Percentiles rank a stretch among this genome's conserved stretches.
Conservation (phyloP, 768 basidiomycete species). For the Auriculariales sp. region DNA sequence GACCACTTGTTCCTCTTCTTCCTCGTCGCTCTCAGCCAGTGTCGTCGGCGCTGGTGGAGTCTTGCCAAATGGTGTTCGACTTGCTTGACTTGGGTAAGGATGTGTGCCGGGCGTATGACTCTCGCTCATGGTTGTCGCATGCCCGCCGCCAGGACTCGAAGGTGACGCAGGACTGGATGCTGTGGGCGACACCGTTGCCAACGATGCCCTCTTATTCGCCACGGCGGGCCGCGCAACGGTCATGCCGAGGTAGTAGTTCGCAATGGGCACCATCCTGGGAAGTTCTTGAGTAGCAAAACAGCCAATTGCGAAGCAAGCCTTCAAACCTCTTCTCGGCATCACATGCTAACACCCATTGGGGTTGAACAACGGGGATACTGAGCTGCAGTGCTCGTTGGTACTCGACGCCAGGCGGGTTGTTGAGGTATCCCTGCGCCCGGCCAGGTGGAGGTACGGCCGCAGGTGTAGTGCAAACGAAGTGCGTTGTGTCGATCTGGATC, state of each 20-base stretch:
- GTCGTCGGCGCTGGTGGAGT: slow-evolving; percentile 7
- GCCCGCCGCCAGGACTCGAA: too few species aligned
- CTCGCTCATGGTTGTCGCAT: neutral
- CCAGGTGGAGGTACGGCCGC: slow-evolving; percentile 24
- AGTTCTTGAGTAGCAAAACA: neutral
- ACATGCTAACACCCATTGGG: slow-evolving; percentile 89
- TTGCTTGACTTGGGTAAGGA: neutral
- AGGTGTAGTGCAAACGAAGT: slow-evolving; percentile 92
- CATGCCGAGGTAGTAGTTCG: slow-evolving; percentile 65
- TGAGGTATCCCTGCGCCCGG: slow-evolving; percentile 39
- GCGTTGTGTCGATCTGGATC: slow-evolving; percentile 95
- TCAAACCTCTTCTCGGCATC: slow-evolving; percentile 76
- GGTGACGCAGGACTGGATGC: too few species aligned
- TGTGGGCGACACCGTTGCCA: slow-evolving; percentile 39
- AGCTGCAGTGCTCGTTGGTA: slow-evolving; percentile 92
- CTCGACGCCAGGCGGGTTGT: slow-evolving; percentile 60
- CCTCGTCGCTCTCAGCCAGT: slow-evolving; percentile 7
- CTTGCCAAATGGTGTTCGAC: neutral
- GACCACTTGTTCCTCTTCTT: slow-evolving; percentile 7
- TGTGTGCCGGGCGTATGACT: slow-evolving; percentile 1
- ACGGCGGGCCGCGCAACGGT: slow-evolving; percentile 25
- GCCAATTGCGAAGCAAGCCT: slow-evolving; percentile 13
- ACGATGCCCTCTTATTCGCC: slow-evolving; percentile 52
- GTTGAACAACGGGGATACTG: slow-evolving; percentile 89
- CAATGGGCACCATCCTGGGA: slow-evolving; percentile 76